Percentiles rank a stretch among this genome's conserved stretches.
Evolutionary conservation across 495 filamentous ascomycete species (phyloP).

Genomic region (Evansstolkia leycettana): DNA sequence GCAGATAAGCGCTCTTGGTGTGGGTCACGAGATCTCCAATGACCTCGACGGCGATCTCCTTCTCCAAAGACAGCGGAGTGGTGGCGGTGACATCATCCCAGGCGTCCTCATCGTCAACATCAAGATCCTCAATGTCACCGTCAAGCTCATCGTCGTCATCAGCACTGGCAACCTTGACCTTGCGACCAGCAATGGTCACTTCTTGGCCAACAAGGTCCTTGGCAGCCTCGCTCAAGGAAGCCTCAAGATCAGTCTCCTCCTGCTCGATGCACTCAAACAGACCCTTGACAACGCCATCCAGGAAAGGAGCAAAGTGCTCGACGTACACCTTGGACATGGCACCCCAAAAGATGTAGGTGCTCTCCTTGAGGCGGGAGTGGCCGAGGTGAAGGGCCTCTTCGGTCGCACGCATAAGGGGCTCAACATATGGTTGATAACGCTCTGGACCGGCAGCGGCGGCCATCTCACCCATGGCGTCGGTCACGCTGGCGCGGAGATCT

Average conservation of each 20-base stretch:
- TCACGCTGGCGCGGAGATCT: constrained; percentile 75
- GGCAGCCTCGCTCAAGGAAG: constrained; percentile 65
- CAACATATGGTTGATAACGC: constrained; percentile 80
- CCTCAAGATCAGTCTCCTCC: constrained; percentile 75
- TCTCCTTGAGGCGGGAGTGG: constrained; percentile 83
- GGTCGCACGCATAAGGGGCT: constrained; percentile 76
- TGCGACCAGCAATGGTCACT: constrained; percentile 66
- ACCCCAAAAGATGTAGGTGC: constrained; percentile 93
- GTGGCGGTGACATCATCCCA: constrained; percentile 76
- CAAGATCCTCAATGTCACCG: constrained; percentile 47
- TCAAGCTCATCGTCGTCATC: constrained; percentile 47
- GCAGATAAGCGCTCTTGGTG: constrained; percentile 62
- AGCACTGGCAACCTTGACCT: constrained; percentile 60
- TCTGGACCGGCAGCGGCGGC: constrained; percentile 76
- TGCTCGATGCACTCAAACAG: constrained; percentile 78
- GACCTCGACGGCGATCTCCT: constrained; percentile 94
- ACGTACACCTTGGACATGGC: constrained; percentile 88
- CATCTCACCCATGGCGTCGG: constrained; percentile 86
- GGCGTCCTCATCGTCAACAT: constrained; percentile 64
- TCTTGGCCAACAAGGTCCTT: constrained; percentile 67
- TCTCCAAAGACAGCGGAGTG: constrained; percentile 82
- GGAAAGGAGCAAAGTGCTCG: constrained; percentile 78
- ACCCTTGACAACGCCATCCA: constrained; percentile 73
- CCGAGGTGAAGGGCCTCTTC: constrained; percentile 86
- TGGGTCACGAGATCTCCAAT: constrained; percentile 84